phyloP scores from a whole-genome alignment of 2,329 filamentous ascomycete genomes.

The Sarocladium strictum region DNA sequence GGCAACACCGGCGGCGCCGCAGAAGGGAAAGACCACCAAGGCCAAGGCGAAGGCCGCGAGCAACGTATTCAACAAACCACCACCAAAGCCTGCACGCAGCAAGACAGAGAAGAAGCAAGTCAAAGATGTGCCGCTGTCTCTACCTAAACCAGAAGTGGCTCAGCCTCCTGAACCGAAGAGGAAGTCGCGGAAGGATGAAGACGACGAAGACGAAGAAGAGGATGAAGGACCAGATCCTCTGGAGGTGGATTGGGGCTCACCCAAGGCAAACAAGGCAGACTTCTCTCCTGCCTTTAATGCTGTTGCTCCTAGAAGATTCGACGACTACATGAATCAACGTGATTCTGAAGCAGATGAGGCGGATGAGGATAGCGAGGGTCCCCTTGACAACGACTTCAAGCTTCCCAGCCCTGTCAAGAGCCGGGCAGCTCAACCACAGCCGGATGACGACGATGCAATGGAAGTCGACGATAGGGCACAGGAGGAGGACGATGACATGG shows the following conservation, averaged over 20 bases:
- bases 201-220: slow-evolving; percentile 48
- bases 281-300: slow-evolving; percentile 45
- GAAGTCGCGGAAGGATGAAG: slow-evolving; percentile 32
- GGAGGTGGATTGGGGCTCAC: slow-evolving; percentile 50
- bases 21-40: slow-evolving; percentile 14
- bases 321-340: slow-evolving; percentile 44
- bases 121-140: slow-evolving; percentile 26
- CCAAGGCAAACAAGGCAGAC: slow-evolving; percentile 28
- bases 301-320: slow-evolving; percentile 37
- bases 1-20: slow-evolving; percentile 7
- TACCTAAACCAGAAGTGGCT: slow-evolving; percentile 25
- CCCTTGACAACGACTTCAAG: slow-evolving; percentile 45
- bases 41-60: slow-evolving; percentile 21
- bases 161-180: slow-evolving; percentile 20
- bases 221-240: slow-evolving; percentile 52
- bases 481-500: slow-evolving; percentile 24
- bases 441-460: slow-evolving; percentile 25
- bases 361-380: slow-evolving; percentile 40
- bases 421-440: slow-evolving; percentile 20
- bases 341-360: slow-evolving; percentile 40
- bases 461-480: slow-evolving; percentile 13
- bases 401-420: slow-evolving; percentile 47
- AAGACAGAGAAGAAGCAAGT: slow-evolving; percentile 18
- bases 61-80: slow-evolving; percentile 15
- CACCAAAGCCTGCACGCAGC: slow-evolving; percentile 11